These are phyloP conservation scores for Liquidambar formosana DNA, from an alignment of 164 flowering plant species.

Conservation along the genomic window DNA sequence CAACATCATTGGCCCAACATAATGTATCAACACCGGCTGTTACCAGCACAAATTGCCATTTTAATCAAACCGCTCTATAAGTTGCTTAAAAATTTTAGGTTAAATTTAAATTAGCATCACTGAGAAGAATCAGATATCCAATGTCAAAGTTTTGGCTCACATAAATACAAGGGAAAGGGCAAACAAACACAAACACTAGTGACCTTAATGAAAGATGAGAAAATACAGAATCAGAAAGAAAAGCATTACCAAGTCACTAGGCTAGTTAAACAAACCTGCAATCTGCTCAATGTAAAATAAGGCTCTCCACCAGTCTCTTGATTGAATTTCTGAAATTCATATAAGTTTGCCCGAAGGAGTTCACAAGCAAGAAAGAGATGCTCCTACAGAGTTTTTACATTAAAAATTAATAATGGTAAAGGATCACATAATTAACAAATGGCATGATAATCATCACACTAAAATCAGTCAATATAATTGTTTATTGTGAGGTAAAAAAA, in stretches of 20 bases:
- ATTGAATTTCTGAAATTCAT: slow-evolving; percentile 88
- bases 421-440: neutral
- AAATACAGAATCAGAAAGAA: neutral
- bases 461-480: neutral
- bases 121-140: no score
- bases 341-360: slow-evolving; percentile 85
- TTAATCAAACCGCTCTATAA: no score
- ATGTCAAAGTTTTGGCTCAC: no score
- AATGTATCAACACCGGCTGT: neutral
- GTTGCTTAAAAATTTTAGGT: no score
- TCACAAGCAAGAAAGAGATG: slow-evolving; percentile 94
- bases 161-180: neutral
- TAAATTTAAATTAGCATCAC: no score
- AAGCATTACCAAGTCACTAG: neutral
- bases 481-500: neutral
- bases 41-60: neutral
- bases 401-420: neutral
- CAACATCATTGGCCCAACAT: neutral
- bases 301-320: slow-evolving; percentile 77
- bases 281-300: slow-evolving; percentile 68
- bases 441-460: neutral
- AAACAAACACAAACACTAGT: neutral
- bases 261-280: slow-evolving; percentile 62
- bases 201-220: slow-evolving; percentile 2
- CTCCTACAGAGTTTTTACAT: slow-evolving; percentile 54